These are phyloP conservation scores for Candida cerambycidarum DNA, from an alignment of 805 yeast genomes.

Conservation along the genomic window DNA sequence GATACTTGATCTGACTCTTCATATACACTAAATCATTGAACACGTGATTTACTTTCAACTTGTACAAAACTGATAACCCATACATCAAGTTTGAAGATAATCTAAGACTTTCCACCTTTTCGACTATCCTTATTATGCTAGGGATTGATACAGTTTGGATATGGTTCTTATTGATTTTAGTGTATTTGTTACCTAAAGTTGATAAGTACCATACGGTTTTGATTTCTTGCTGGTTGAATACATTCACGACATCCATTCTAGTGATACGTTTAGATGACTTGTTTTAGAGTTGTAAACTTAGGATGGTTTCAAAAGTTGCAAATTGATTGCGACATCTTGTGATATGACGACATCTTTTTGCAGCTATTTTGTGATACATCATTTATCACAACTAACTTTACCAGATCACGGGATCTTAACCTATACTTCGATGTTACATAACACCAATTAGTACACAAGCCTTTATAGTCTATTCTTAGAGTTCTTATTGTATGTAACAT, in stretches of 20 bases:
- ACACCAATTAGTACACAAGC: too few species aligned
- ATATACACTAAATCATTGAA: conserved; percentile 27
- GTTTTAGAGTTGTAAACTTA: not conserved
- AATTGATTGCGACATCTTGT: not conserved
- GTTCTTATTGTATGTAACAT: too few species aligned
- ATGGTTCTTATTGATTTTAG: conserved; percentile 5
- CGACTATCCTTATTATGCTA: conserved; percentile 30
- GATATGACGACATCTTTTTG: too few species aligned
- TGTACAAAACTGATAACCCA: conserved; percentile 50
- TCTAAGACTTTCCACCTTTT: conserved; percentile 20
- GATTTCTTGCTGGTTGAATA: conserved; percentile 5
- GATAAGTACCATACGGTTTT: conserved; percentile 14
- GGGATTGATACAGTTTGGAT: conserved; percentile 34
- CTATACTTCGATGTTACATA: too few species aligned
- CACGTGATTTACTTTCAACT: conserved; percentile 48
- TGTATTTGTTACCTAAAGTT: conserved; percentile 8
- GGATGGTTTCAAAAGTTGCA: conserved; percentile 1
- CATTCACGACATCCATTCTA: too few species aligned
- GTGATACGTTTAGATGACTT: too few species aligned
- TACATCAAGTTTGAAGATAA: conserved; percentile 44
- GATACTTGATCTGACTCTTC: conserved; percentile 2
- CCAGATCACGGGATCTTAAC: too few species aligned
- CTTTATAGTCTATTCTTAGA: too few species aligned
- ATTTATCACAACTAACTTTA: too few species aligned
- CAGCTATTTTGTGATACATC: not conserved